These are phyloP conservation scores for Hypomontagnella submonticulosa DNA, from an alignment of 495 filamentous ascomycete genomes.

Conservation along the genomic window DNA sequence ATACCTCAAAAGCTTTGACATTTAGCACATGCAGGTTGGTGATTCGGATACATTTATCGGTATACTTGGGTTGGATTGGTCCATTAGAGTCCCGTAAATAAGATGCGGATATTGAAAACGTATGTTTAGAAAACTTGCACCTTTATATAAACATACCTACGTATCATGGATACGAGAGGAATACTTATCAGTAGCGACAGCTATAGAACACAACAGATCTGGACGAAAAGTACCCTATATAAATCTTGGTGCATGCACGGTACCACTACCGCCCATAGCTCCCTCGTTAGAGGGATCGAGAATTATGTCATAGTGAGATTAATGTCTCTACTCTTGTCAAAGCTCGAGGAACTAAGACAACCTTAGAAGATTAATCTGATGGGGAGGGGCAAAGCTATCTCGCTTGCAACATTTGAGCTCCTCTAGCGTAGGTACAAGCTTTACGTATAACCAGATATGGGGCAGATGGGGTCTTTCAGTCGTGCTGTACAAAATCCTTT, in stretches of 20 bases:
- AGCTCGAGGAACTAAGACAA: conserved; percentile 2
- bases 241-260: conserved; percentile 4
- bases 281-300: conserved; percentile 10
- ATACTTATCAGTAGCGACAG: conserved; percentile 2
- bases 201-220: neutral
- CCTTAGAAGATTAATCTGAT: neutral
- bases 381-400: conserved; percentile 11
- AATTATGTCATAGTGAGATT: conserved; percentile 32
- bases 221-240: too few species aligned
- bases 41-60: conserved; percentile 8
- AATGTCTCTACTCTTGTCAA: neutral
- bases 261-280: conserved; percentile 20
- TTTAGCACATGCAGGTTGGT: conserved; percentile 13
- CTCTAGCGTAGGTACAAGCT: neutral
- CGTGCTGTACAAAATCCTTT: neutral
- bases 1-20: neutral
- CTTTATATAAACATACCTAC: conserved; percentile 8
- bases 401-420: neutral
- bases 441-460: neutral
- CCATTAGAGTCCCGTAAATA: neutral
- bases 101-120: conserved; percentile 7
- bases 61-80: neutral
- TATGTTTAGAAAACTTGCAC: conserved; percentile 15
- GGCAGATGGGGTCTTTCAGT: neutral
- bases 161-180: conserved; percentile 3